phyloP scores from a whole-genome alignment of 2,329 filamentous ascomycete species.

The Pleomassaria siparia region DNA sequence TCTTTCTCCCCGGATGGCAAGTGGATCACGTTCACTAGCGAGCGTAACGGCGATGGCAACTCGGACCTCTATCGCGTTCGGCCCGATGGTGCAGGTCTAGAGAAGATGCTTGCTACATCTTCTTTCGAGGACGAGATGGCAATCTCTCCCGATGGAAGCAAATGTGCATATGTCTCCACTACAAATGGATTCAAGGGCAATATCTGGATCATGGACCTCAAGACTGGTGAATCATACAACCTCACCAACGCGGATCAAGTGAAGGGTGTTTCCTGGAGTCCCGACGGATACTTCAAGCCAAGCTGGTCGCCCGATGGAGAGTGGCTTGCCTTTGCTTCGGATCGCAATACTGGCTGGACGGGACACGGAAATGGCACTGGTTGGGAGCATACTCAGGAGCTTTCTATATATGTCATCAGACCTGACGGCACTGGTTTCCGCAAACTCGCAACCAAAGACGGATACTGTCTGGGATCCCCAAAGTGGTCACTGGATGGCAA shows the following conservation, averaged over 20 bases:
- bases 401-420: conserved; percentile 41
- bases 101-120: conserved; percentile 36
- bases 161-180: conserved; percentile 46
- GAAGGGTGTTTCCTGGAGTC: conserved; percentile 20
- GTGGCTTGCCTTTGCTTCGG: conserved; percentile 47
- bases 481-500: conserved; percentile 30
- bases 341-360: not conserved
- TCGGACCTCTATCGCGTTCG: conserved; percentile 46
- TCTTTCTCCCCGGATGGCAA: conserved; percentile 43
- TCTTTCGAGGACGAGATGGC: conserved; percentile 43
- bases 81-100: conserved; percentile 39
- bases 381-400: not conserved
- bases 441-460: conserved; percentile 34
- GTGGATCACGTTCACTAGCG: conserved; percentile 46
- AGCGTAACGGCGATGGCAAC: conserved; percentile 45
- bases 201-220: conserved; percentile 45
- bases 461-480: conserved; percentile 44
- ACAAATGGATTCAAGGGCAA: conserved; percentile 40
- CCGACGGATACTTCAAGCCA: conserved; percentile 44
- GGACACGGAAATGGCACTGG: not conserved
- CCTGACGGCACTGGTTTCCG: conserved; percentile 43
- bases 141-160: conserved; percentile 44
- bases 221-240: conserved; percentile 35
- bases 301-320: conserved; percentile 47
- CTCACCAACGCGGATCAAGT: conserved; percentile 39